Evolutionary conservation across 83 land plant genomes (phyloP).

Genomic region (Diphasiastrum complanatum): DNA sequence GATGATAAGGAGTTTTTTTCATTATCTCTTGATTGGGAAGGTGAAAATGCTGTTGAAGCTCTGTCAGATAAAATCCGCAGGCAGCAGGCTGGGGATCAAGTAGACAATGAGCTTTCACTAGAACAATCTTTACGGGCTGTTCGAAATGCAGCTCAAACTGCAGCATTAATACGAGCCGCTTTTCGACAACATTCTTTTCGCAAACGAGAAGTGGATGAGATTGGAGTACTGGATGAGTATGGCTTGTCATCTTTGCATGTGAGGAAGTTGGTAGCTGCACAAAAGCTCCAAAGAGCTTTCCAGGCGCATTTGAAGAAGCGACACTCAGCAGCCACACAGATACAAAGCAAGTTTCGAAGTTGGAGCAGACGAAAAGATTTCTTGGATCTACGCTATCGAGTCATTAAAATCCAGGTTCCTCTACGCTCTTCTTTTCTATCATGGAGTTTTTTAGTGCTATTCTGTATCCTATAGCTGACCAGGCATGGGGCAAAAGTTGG

Average conservation of each 20-base stretch:
- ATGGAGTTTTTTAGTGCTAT: too few species aligned
- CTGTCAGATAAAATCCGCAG: constrained; percentile 31
- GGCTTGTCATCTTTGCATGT: constrained; percentile 49
- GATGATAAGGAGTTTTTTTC: constrained; percentile 15
- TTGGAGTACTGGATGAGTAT: constrained; percentile 47
- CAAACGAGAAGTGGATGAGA: constrained; percentile 42
- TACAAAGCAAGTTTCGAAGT: constrained; percentile 82
- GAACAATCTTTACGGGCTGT: constrained; percentile 70
- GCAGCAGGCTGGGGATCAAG: constrained; percentile 16
- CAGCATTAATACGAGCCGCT: constrained; percentile 83
- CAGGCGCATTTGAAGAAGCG: constrained; percentile 39
- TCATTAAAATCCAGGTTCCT: constrained; percentile 88
- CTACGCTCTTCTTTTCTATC: too few species aligned
- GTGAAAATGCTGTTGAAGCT: constrained; percentile 31
- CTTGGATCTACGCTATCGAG: constrained; percentile 63
- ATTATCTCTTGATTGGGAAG: constrained; percentile 4
- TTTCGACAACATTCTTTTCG: constrained; percentile 82
- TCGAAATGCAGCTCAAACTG: constrained; percentile 84
- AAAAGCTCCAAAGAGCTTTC: constrained; percentile 43
- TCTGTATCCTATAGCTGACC: too few species aligned
- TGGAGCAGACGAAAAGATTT: constrained; percentile 81
- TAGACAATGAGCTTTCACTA: constrained; percentile 57
- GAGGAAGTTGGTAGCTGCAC: constrained; percentile 42
- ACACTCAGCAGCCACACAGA: constrained; percentile 74
- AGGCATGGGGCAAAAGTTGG: too few species aligned